Percentiles rank a stretch among this genome's conserved stretches.
phyloP scores from a whole-genome alignment of 495 filamentous ascomycete species.

The Cenococcum geophilum region DNA sequence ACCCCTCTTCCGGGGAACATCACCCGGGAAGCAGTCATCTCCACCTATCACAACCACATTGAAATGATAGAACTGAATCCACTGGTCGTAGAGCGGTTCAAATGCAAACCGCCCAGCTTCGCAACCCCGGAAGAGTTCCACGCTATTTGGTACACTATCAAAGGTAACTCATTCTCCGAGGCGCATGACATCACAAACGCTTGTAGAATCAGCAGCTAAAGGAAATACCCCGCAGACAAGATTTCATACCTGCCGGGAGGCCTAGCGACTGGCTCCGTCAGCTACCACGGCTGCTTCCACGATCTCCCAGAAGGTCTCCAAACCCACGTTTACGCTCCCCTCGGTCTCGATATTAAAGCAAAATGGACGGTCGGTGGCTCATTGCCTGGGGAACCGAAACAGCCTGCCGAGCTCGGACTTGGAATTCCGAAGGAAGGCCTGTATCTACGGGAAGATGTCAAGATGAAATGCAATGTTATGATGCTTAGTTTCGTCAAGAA shows the following conservation, averaged over 20 bases:
- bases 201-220: background rate
- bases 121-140: constrained; percentile 59
- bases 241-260: constrained; percentile 67
- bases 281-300: constrained; percentile 70
- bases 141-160: constrained; percentile 65
- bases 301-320: constrained; percentile 61
- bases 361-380: constrained; percentile 61
- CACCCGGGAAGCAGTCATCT: constrained; percentile 58
- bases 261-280: constrained; percentile 56
- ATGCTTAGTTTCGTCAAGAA: constrained; percentile 67
- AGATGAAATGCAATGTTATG: constrained; percentile 69
- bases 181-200: constrained; percentile 41
- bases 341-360: constrained; percentile 60
- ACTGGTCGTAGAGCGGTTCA: constrained; percentile 61
- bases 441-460: constrained; percentile 69
- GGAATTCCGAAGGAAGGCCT: constrained; percentile 57
- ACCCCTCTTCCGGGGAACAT: constrained; percentile 65
- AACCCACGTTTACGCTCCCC: constrained; percentile 68
- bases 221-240: constrained; percentile 45
- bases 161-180: constrained; percentile 13
- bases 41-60: constrained; percentile 62
- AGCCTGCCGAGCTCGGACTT: constrained; percentile 55
- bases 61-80: constrained; percentile 81
- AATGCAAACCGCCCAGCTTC: constrained; percentile 55
- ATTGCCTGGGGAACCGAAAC: constrained; percentile 55